Conservation (phyloP, 495 filamentous ascomycete genomes). For the Lasiosphaeriaceae sp. region DNA sequence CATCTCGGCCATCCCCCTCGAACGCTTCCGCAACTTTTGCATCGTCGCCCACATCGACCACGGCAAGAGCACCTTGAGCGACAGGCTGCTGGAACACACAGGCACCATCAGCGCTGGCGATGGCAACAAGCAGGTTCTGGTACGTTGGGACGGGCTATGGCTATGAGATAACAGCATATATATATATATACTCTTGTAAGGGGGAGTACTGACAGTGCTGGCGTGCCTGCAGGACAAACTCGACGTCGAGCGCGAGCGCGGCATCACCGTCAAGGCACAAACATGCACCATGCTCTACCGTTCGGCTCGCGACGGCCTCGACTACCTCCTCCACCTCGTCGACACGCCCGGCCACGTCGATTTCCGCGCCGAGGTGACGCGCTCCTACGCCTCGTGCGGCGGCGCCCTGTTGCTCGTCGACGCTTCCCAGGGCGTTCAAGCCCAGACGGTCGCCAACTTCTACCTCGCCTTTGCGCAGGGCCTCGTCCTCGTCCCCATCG, state of each 20-base stretch:
- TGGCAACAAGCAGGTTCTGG: slow-evolving; percentile 86
- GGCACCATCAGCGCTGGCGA: slow-evolving; percentile 80
- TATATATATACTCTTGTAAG: too few relatives aligned
- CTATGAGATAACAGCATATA: too few relatives aligned
- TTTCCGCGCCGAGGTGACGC: slow-evolving; percentile 87
- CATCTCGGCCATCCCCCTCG: slow-evolving; percentile 83
- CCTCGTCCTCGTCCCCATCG: slow-evolving; percentile 78
- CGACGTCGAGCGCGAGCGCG: slow-evolving; percentile 91
- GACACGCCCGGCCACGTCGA: slow-evolving; percentile 98
- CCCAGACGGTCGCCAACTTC: slow-evolving; percentile 96
- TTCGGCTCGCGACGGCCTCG: slow-evolving; percentile 59
- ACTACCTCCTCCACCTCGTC: slow-evolving; percentile 91
- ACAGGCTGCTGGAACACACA: slow-evolving; percentile 89
- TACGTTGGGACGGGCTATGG: slow-evolving; percentile 5
- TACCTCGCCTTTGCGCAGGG: slow-evolving; percentile 93
- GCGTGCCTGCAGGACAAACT: slow-evolving; percentile 66
- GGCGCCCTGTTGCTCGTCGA: slow-evolving; percentile 91
- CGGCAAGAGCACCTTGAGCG: slow-evolving; percentile 92
- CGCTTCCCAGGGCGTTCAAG: slow-evolving; percentile 88
- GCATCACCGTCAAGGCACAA: slow-evolving; percentile 98
- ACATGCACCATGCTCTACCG: slow-evolving; percentile 98
- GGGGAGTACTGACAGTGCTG: not conserved
- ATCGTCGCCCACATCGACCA: slow-evolving; percentile 99
- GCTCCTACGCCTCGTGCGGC: slow-evolving; percentile 92
- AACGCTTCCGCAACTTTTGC: slow-evolving; percentile 93